Conservation (phyloP, 148 eudicot genomes). For the Chenopodium berlandieri region DNA sequence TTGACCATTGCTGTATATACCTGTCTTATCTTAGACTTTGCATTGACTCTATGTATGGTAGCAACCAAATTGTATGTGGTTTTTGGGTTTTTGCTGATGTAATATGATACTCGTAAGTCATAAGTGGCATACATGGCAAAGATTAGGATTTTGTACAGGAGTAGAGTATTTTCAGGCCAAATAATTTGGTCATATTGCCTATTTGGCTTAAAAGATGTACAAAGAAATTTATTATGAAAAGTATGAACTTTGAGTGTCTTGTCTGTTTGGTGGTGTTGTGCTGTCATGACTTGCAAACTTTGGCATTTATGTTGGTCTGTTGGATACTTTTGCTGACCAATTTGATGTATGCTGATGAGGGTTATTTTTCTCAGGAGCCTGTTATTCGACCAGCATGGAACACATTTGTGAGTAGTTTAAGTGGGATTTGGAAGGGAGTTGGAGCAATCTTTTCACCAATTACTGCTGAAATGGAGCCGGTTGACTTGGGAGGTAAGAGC, state of each 20-base stretch:
- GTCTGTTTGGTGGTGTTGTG: neutral
- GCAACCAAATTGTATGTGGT: neutral
- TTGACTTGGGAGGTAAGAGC: constrained; percentile 67
- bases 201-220: neutral
- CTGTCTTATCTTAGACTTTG: neutral
- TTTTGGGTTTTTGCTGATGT: too few relatives aligned
- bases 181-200: neutral
- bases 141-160: neutral
- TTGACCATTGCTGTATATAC: neutral
- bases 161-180: neutral
- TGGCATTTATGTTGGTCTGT: neutral
- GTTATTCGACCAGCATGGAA: constrained; percentile 90
- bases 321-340: neutral
- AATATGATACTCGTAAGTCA: neutral
- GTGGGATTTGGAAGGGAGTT: constrained; percentile 99
- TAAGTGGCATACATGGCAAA: neutral
- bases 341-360: constrained; percentile 12
- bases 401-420: constrained; percentile 89
- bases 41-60: neutral
- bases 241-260: neutral
- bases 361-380: constrained; percentile 63
- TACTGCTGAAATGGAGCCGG: constrained; percentile 98
- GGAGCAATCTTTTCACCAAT: constrained; percentile 97
- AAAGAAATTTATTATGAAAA: neutral
- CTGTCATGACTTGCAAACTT: neutral